phyloP scores from a whole-genome alignment of 2,329 filamentous ascomycete genomes.

The Phaeophleospora eucalypticola region DNA sequence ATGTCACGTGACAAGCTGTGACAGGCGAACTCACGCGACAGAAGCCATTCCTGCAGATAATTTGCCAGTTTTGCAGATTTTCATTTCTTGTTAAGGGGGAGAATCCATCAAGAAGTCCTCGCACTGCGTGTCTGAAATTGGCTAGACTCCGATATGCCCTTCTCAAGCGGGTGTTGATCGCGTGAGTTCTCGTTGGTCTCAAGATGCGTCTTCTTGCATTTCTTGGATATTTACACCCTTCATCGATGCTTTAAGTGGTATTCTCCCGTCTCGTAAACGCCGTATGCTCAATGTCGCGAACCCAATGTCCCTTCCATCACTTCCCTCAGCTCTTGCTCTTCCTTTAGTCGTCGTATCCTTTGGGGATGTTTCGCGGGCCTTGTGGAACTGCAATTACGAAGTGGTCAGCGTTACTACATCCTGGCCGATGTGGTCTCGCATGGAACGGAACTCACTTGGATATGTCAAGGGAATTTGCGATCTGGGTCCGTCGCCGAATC shows the following conservation, averaged over 20 bases:
- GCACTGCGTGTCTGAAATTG: too few relatives aligned
- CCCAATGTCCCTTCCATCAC: not conserved
- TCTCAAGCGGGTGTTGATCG: too few relatives aligned
- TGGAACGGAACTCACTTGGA: constrained; percentile 66
- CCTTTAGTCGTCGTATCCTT: constrained; percentile 44
- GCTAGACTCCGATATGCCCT: too few relatives aligned
- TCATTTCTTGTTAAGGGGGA: too few relatives aligned
- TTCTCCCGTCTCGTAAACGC: constrained; percentile 3
- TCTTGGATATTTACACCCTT: constrained; percentile 3
- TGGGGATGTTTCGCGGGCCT: constrained; percentile 42
- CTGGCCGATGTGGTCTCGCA: not conserved
- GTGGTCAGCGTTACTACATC: constrained; percentile 1
- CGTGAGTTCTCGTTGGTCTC: too few relatives aligned
- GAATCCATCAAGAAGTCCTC: too few relatives aligned
- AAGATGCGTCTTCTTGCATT: not conserved
- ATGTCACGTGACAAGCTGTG: too few relatives aligned
- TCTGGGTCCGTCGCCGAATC: constrained; percentile 69
- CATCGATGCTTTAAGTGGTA: not conserved
- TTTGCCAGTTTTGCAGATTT: too few relatives aligned
- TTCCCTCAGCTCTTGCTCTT: not conserved
- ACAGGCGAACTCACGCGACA: too few relatives aligned
- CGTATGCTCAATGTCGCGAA: not conserved
- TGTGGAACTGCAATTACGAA: constrained; percentile 42
- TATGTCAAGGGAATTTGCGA: constrained; percentile 80
- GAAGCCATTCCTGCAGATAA: too few relatives aligned